Percentiles rank a stretch among this genome's conserved stretches.
These are phyloP conservation scores for Ricinus communis DNA, from an alignment of 345 rosid species.

Conservation along the genomic window DNA sequence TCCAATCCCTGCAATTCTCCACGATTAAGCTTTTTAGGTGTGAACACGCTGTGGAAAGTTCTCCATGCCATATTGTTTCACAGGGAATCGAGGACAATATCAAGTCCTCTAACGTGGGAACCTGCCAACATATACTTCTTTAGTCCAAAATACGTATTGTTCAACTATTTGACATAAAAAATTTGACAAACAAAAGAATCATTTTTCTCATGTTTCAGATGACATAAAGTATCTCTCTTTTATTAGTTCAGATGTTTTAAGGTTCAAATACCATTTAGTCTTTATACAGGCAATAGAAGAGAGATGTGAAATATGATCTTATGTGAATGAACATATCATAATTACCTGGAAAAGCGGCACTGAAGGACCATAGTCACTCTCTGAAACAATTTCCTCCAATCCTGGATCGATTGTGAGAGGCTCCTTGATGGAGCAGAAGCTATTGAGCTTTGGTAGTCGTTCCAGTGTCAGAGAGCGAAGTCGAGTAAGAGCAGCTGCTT, in stretches of 20 bases:
- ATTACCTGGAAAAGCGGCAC: not conserved
- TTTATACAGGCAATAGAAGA: no score
- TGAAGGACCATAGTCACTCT: no score
- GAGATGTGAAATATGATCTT: no score
- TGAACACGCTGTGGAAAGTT: not conserved
- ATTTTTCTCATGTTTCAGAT: no score
- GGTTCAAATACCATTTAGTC: no score
- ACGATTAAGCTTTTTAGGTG: not conserved
- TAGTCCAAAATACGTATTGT: no score
- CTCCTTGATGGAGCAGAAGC: slow-evolving; percentile 16
- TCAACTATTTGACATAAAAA: no score
- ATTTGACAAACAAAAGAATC: no score
- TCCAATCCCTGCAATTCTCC: not conserved
- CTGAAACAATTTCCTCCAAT: not conserved
- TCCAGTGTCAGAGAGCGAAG: not conserved
- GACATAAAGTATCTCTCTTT: no score
- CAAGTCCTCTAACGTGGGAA: slow-evolving; percentile 8
- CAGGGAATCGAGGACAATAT: not conserved
- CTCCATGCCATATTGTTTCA: slow-evolving; percentile 6
- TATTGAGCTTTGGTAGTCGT: not conserved
- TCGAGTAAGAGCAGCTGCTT: not conserved
- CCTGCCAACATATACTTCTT: slow-evolving; percentile 8
- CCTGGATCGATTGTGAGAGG: no score
- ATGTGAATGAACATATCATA: not conserved
- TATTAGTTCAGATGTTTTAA: no score